These are phyloP conservation scores for Escovopsis sp. DNA, from an alignment of 2,329 filamentous ascomycete genomes.

Conservation along the genomic window DNA sequence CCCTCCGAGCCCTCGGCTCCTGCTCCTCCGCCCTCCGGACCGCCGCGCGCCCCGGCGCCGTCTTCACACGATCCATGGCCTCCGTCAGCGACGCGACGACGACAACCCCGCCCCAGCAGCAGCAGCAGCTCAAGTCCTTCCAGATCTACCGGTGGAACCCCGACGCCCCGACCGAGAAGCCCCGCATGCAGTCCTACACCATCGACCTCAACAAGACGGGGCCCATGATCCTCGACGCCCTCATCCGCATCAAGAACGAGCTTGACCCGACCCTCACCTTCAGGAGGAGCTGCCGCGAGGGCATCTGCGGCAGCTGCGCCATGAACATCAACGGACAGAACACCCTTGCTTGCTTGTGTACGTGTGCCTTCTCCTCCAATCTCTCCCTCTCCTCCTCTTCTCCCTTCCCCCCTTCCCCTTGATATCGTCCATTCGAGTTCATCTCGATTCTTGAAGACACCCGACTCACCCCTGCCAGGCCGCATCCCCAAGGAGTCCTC, in stretches of 20 bases:
- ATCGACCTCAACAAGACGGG: constrained; percentile 98
- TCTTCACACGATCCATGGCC: constrained; percentile 38
- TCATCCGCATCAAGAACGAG: constrained; percentile 99
- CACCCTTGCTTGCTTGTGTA: constrained; percentile 94
- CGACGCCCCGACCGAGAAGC: constrained; percentile 82
- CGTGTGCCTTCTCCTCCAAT: constrained; percentile 21
- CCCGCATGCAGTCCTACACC: constrained; percentile 85
- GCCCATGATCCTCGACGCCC: constrained; percentile 92
- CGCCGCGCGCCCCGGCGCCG: constrained; percentile 24
- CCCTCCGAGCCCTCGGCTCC: constrained; percentile 34
- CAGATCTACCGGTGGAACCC: constrained; percentile 99
- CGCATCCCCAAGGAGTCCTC: constrained; percentile 75
- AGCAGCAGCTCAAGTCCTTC: constrained; percentile 76
- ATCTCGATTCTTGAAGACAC: too few relatives aligned
- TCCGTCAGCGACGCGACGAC: constrained; percentile 41
- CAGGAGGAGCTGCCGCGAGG: constrained; percentile 88
- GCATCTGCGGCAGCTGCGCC: constrained; percentile 94
- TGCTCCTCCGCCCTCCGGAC: constrained; percentile 17
- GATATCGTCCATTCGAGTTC: too few relatives aligned
- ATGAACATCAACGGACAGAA: constrained; percentile 99
- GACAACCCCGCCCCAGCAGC: constrained; percentile 31
- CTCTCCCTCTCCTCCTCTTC: constrained; percentile 1
- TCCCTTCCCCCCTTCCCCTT: too few relatives aligned
- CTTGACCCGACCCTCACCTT: constrained; percentile 93
- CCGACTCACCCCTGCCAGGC: constrained; percentile 43